Percentiles rank a stretch among this genome's conserved stretches.
phyloP scores from a whole-genome alignment of 768 basidiomycete species.

The Fomitopsis pulvina region DNA sequence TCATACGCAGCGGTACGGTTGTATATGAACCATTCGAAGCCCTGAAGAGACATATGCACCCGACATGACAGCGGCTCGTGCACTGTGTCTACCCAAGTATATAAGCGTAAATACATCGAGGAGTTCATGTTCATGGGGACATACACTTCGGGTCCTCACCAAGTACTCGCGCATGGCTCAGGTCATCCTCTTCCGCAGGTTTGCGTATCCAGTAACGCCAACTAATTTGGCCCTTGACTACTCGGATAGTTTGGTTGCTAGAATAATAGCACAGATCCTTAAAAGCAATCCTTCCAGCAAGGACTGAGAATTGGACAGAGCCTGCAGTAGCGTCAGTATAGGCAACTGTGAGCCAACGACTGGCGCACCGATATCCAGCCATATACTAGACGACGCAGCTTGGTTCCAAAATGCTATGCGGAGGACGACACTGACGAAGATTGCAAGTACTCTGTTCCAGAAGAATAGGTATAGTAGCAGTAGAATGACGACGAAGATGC shows the following conservation, averaged over 20 bases:
- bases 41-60: slow-evolving; percentile 72
- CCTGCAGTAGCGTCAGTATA: too few species aligned
- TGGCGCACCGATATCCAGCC: slow-evolving; percentile 72
- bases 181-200: slow-evolving; percentile 70
- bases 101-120: background rate
- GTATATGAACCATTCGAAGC: slow-evolving; percentile 90
- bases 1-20: slow-evolving; percentile 89
- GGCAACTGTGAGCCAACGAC: background rate
- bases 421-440: slow-evolving; percentile 54
- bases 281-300: slow-evolving; percentile 82
- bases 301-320: slow-evolving; percentile 85
- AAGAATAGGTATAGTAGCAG: slow-evolving; percentile 81
- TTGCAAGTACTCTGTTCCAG: slow-evolving; percentile 81
- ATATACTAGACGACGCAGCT: slow-evolving; percentile 65
- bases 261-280: slow-evolving; percentile 89
- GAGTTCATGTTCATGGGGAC: slow-evolving; percentile 18
- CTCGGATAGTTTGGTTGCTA: slow-evolving; percentile 81
- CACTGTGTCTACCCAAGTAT: slow-evolving; percentile 12
- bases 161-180: slow-evolving; percentile 38
- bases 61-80: slow-evolving; percentile 56
- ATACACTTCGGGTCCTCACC: slow-evolving; percentile 43
- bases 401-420: slow-evolving; percentile 77
- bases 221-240: slow-evolving; percentile 78
- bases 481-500: slow-evolving; percentile 46
- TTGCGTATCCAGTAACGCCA: slow-evolving; percentile 94